Evolutionary conservation across 2,329 filamentous ascomycete species (phyloP).

Genomic region (Fusarium nygamai): DNA sequence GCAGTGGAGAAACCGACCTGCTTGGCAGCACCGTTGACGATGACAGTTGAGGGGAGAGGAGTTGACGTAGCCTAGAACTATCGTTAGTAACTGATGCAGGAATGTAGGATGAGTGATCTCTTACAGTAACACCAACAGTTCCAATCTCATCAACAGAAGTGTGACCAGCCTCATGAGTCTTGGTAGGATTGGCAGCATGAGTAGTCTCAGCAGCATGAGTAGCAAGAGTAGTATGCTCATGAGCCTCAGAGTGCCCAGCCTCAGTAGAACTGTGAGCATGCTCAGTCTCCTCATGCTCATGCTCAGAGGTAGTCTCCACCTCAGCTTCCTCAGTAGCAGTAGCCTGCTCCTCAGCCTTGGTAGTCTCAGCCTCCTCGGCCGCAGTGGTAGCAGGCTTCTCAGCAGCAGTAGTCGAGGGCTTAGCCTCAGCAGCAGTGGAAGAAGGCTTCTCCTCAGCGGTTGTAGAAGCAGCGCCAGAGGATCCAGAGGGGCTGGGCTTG

Average conservation of each 20-base stretch:
- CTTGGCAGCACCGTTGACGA: constrained; percentile 17
- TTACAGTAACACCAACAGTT: constrained; percentile 25
- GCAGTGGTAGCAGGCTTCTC: background rate
- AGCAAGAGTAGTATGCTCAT: background rate
- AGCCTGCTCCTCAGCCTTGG: background rate
- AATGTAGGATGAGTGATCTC: background rate
- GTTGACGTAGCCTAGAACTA: background rate
- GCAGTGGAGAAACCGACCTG: constrained; percentile 9
- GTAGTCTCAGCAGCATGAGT: background rate
- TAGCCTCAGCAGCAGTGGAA: background rate
- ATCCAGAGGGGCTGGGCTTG: constrained; percentile 28
- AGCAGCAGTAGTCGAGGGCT: background rate
- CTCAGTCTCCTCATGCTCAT: background rate
- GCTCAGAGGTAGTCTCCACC: background rate
- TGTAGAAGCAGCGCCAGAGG: constrained; percentile 1
- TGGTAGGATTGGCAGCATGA: background rate
- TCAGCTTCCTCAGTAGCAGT: background rate
- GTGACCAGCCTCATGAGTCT: background rate
- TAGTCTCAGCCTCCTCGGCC: background rate
- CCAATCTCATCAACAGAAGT: constrained; percentile 17
- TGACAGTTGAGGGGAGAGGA: constrained; percentile 9
- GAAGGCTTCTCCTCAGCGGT: background rate
- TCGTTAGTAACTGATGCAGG: background rate
- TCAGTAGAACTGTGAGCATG: background rate
- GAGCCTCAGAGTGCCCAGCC: background rate